Evolutionary conservation across 2,329 filamentous ascomycete genomes (phyloP), one percentile per base, ranked within the genome.

Genomic region (Teratosphaeria viscida): DNA sequence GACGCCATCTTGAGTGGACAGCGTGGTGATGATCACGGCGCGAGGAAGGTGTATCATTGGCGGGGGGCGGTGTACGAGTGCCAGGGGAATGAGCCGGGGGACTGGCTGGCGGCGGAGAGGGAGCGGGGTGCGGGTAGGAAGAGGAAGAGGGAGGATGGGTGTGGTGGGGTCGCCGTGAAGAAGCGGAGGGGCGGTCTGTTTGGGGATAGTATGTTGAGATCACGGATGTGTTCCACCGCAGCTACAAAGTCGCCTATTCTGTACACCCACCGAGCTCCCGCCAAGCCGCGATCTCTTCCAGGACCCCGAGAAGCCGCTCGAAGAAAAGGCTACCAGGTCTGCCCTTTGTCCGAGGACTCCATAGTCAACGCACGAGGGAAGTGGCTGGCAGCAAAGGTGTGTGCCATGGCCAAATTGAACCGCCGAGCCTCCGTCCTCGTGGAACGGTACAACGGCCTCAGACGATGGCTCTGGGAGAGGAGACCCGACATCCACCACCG

Each of bases 41-140:
- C 54, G 47, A 58, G 34, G 34, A 29, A 55, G 52, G n/a, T 57
- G 27, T 60, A 60, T 49, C 55, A 60, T 32, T 60, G 47, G 27
- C 59, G 59, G n/a, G 59, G 59, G 12, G 35, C 59, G 8, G 56
- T 52, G n/a, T 60, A 60, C 29, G 59, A 54, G 16, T 56, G 54
- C 23, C 26, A 26, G 23, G 59, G 59, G 5, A 54, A 60, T 29
- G 59, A 60, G 56, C 59, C 59, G 47, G 11, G 12, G 27, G 59
- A 60, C 16, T 60, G 59, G 59, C n/a, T 60, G 47, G 26, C 34
- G 49, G 32, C 8, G 34, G n/a, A 57, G 29, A 19, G 47, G n/a
- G 12, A 55, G 39, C 23, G 43, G 10, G 19, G 43, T 49, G 4
- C 10, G 43, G 16, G 16, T 23, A 6, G 43, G 16, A 60, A 55